Evolutionary conservation across 148 eudicot genomes (phyloP).

Genomic region (Dysphania ambrosioides): DNA sequence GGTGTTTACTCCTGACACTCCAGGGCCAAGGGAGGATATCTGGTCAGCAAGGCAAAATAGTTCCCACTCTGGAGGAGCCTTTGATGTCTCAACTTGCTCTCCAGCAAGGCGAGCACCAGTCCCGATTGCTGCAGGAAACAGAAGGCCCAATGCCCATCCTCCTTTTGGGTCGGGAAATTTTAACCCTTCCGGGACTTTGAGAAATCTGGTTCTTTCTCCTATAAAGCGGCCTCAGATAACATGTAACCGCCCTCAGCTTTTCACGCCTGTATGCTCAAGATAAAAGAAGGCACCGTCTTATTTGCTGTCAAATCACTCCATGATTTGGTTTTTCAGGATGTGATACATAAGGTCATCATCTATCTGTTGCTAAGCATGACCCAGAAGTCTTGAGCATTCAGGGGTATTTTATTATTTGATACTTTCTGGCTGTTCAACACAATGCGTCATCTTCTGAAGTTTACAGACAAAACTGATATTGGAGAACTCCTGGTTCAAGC

Average conservation of each 20-base stretch:
- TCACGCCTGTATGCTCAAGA: conserved; percentile 36
- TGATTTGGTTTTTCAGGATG: conserved; percentile 23
- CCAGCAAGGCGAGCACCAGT: conserved; percentile 51
- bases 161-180: conserved; percentile 51
- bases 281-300: not conserved
- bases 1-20: conserved; percentile 85
- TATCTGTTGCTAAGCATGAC: conserved; percentile 6
- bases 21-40: conserved; percentile 83
- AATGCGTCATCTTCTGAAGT: conserved; percentile 5
- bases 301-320: not conserved
- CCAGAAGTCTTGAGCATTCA: not conserved
- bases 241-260: conserved; percentile 62
- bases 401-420: not conserved
- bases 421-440: not conserved
- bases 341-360: conserved; percentile 4
- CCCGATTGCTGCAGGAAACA: conserved; percentile 47
- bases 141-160: conserved; percentile 49
- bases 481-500: not conserved
- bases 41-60: conserved; percentile 80
- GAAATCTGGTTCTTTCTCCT: conserved; percentile 83
- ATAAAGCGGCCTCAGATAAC: conserved; percentile 82
- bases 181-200: conserved; percentile 74
- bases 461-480: not conserved
- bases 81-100: conserved; percentile 59
- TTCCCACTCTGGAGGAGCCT: conserved; percentile 60